Evolutionary conservation across 2,329 filamentous ascomycete genomes (phyloP).

Genomic region (Cercospora canescens): DNA sequence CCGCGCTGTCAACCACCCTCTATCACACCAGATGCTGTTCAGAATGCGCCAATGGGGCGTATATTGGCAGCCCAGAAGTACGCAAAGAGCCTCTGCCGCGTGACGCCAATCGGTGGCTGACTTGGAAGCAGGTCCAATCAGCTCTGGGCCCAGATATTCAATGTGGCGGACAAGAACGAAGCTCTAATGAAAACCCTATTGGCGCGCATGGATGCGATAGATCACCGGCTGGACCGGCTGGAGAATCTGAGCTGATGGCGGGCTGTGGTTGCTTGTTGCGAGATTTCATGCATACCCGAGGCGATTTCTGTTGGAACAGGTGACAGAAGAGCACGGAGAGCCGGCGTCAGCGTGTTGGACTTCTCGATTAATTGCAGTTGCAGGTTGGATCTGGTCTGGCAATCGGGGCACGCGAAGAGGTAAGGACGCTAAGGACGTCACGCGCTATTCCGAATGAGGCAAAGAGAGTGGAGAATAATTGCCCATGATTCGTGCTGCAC

Average conservation of each 20-base stretch:
- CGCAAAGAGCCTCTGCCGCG: neutral
- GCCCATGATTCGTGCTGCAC: neutral
- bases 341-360: neutral
- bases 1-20: neutral
- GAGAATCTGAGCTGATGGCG: neutral
- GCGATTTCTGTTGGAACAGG: neutral
- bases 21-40: neutral
- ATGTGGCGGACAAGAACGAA: slow-evolving; percentile 13
- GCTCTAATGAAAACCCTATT: slow-evolving; percentile 12
- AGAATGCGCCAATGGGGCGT: neutral
- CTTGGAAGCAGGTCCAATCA: neutral
- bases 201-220: slow-evolving; percentile 17
- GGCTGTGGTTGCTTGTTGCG: neutral
- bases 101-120: neutral
- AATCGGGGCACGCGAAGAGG: neutral
- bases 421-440: neutral
- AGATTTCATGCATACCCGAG: neutral
- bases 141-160: slow-evolving; percentile 10
- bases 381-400: neutral
- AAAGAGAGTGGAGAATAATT: neutral
- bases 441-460: neutral
- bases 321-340: neutral
- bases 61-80: neutral
- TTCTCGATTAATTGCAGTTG: slow-evolving; percentile 5
- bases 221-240: slow-evolving; percentile 5